Conservation (phyloP, 495 filamentous ascomycete genomes). For the Penicillium herquei region DNA sequence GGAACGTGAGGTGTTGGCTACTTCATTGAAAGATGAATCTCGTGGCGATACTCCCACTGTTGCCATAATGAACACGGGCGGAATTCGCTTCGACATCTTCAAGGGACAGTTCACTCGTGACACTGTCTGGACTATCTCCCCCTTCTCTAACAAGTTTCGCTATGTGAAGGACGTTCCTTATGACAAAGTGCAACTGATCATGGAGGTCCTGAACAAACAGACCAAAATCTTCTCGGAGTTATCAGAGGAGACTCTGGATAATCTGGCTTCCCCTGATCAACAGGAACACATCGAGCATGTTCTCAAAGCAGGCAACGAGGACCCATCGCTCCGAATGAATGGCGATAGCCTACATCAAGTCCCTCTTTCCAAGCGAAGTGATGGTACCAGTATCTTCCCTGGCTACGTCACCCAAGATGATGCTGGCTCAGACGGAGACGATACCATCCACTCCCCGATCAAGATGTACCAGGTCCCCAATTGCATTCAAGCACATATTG, state of each 20-base stretch:
- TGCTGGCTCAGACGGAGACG: conserved; percentile 82
- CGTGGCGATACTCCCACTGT: conserved; percentile 56
- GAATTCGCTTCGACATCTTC: conserved; percentile 93
- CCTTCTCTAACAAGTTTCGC: conserved; percentile 79
- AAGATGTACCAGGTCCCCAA: conserved; percentile 78
- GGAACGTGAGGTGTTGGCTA: conserved; percentile 68
- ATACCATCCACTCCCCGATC: conserved; percentile 77
- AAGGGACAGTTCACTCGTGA: conserved; percentile 86
- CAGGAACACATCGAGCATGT: conserved; percentile 17
- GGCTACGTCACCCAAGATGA: conserved; percentile 93
- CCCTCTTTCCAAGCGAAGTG: conserved; percentile 22
- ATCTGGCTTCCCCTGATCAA: conserved; percentile 42
- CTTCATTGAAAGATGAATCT: conserved; percentile 51
- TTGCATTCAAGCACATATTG: conserved; percentile 68
- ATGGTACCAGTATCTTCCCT: conserved; percentile 48
- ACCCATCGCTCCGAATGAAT: not conserved
- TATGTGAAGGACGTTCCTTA: conserved; percentile 80
- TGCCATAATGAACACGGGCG: conserved; percentile 82
- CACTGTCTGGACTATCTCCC: conserved; percentile 78
- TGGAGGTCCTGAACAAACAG: conserved; percentile 71
- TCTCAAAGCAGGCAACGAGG: not conserved
- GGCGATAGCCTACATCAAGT: conserved; percentile 15
- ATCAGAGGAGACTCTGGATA: conserved; percentile 15
- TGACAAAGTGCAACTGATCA: conserved; percentile 63
- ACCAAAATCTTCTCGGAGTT: conserved; percentile 50